Percentiles rank a stretch among this genome's conserved stretches.
Evolutionary conservation across 2,329 filamentous ascomycete species (phyloP).

Genomic region (Ophiocordyceps australis): DNA sequence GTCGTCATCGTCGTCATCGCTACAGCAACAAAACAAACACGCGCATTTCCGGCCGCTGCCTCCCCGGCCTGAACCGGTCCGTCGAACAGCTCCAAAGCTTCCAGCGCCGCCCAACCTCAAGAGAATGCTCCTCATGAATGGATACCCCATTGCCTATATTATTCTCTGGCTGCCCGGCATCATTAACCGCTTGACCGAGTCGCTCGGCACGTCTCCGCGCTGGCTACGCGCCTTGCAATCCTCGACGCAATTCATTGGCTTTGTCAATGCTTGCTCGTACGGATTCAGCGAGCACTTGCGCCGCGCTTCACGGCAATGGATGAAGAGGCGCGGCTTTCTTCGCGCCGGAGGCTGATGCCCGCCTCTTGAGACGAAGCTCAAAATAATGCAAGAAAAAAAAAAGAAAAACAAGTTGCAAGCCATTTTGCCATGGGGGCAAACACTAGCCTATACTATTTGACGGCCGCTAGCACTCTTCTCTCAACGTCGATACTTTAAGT

Average conservation of each 20-base stretch:
- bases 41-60: not conserved
- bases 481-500: too few relatives aligned
- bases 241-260: conserved; percentile 16
- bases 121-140: conserved; percentile 16
- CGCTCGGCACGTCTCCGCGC: conserved; percentile 5
- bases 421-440: too few relatives aligned
- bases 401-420: too few relatives aligned
- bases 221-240: conserved; percentile 12
- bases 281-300: conserved; percentile 15
- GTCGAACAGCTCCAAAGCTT: not conserved
- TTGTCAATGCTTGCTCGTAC: conserved; percentile 19
- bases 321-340: not conserved
- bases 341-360: not conserved
- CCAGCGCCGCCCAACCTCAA: conserved; percentile 6
- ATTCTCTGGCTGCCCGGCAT: conserved; percentile 19
- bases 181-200: conserved; percentile 13
- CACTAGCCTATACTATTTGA: too few relatives aligned
- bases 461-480: too few relatives aligned
- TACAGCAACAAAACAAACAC: not conserved
- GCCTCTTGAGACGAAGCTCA: too few relatives aligned
- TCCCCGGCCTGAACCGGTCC: too few relatives aligned
- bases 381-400: too few relatives aligned
- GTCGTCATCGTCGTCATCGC: not conserved
- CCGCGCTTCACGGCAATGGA: not conserved
- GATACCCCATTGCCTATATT: conserved; percentile 17